Evolutionary conservation across 2,329 filamentous ascomycete species (phyloP), one percentile per base, ranked within the genome.

Genomic region (Aphanoascus verrucosus): DNA sequence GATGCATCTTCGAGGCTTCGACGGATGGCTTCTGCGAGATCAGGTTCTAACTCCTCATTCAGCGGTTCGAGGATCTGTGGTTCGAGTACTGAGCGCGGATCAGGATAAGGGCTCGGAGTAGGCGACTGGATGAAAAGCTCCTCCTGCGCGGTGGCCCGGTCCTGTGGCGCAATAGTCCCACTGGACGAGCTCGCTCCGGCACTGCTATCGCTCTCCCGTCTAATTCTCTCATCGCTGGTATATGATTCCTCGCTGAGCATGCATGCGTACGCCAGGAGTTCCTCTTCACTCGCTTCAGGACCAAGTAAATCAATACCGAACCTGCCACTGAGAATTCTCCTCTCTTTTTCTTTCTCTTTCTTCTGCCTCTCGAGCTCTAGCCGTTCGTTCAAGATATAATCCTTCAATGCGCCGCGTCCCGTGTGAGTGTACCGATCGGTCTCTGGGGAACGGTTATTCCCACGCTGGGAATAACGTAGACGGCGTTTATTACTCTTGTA

Each of bases 311-410:
- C 88, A 1, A 93, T 81, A 5, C 93, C 93, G 63, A 95, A 98
- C 35, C 91, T 82, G 31, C 81, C 83, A 35, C 81, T 84, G 23
- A 97, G 74, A 20, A 83, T 82, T 14, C 82, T 78, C 52, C 81
- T 76, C 63, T 94, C 84, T 53, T 83, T 83, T 20, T 77, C 76
- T 38, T 81, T 79, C 42, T 81, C 77, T 32, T 83, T 73, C 60
- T 84, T 82, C 63, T 94, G 88, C 7, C 78, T 78, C 53, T 85
- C 83, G 53, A 96, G 77, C 65, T 95, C 89, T 42, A 82, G 77
- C 59, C 85, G 80, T 67, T 97, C 91, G n/a, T 86, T 85, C 40
- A 83, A 83, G 57, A 97, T 97, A 63, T 90, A 90, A 58, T 85
- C 84, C 55, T 83, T 81, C 35, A 95, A 75, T 20, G 85, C 83